phyloP scores from a whole-genome alignment of 78 protist species.

The Creolimax fragrantissima region DNA sequence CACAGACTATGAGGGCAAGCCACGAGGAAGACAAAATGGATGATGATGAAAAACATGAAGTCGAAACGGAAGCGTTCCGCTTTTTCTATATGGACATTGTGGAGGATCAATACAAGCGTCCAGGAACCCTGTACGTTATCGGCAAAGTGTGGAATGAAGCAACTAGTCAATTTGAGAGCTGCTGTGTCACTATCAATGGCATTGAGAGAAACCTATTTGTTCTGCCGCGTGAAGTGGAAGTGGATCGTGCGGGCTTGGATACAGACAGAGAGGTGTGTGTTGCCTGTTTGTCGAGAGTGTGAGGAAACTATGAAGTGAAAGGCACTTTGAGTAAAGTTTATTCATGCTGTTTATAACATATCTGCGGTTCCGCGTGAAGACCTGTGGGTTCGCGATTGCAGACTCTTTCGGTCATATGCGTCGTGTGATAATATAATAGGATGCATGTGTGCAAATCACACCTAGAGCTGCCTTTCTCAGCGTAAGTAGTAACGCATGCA shows the following conservation, averaged over 20 bases:
- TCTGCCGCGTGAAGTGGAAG: conserved; percentile 25
- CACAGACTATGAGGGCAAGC: too few relatives aligned
- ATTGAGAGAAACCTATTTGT: conserved; percentile 30
- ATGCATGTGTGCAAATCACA: too few relatives aligned
- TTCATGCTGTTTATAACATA: neutral
- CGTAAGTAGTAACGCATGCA: too few relatives aligned
- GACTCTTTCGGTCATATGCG: neutral
- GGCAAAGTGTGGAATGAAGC: conserved; percentile 35
- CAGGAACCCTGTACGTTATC: conserved; percentile 29
- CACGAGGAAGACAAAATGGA: neutral
- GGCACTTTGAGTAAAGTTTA: neutral
- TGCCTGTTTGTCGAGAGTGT: too few relatives aligned
- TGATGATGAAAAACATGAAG: neutral
- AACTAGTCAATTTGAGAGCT: neutral
- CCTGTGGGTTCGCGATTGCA: neutral
- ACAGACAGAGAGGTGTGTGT: neutral
- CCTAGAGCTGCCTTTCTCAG: too few relatives aligned
- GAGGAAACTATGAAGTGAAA: too few relatives aligned
- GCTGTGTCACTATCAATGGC: conserved; percentile 30
- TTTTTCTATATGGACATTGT: conserved; percentile 52
- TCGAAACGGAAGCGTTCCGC: neutral
- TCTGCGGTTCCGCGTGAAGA: neutral
- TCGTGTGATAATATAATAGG: neutral
- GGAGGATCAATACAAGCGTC: conserved; percentile 2
- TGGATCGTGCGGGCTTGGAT: neutral